Percentiles rank a stretch among this genome's conserved stretches.
phyloP scores from a whole-genome alignment of 2,329 filamentous ascomycete genomes.

The Pseudopyricularia javanii region DNA sequence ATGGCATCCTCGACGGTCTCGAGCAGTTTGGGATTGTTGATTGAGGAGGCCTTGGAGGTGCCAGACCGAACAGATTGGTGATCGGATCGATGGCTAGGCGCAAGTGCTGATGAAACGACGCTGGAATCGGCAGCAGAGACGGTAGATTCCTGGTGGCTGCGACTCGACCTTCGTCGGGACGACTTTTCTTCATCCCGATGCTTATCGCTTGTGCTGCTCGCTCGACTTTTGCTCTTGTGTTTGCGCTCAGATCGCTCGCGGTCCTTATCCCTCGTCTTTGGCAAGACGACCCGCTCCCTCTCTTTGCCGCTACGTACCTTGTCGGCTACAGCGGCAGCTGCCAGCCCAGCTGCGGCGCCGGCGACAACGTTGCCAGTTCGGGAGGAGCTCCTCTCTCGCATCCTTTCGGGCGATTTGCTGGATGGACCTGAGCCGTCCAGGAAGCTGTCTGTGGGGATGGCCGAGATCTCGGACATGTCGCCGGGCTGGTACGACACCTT shows the following conservation, averaged over 20 bases:
- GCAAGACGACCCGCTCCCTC: constrained; percentile 24
- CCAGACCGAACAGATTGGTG: constrained; percentile 38
- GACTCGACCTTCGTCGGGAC: constrained; percentile 34
- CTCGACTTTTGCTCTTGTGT: constrained; percentile 34
- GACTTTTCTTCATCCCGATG: constrained; percentile 28
- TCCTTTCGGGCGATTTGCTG: constrained; percentile 19
- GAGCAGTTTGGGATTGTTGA: constrained; percentile 83
- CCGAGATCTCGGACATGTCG: constrained; percentile 74
- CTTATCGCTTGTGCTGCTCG: constrained; percentile 35
- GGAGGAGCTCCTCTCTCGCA: constrained; percentile 28
- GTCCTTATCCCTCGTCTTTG: constrained; percentile 20
- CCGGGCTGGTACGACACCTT: constrained; percentile 48
- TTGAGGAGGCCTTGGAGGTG: constrained; percentile 49
- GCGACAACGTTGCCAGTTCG: constrained; percentile 24
- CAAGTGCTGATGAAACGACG: constrained; percentile 38
- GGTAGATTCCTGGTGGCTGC: constrained; percentile 37
- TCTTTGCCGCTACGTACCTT: constrained; percentile 32
- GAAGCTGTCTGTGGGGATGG: constrained; percentile 52
- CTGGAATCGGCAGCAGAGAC: constrained; percentile 42
- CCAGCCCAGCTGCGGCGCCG: constrained; percentile 23
- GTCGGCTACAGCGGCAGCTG: constrained; percentile 25
- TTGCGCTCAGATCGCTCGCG: constrained; percentile 39
- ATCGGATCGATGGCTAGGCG: constrained; percentile 43
- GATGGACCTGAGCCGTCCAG: constrained; percentile 42
- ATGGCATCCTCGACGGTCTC: constrained; percentile 92